Base-by-base conservation (phyloP, 169 alveolate genomes). In the Plasmodium ovale region DNA sequence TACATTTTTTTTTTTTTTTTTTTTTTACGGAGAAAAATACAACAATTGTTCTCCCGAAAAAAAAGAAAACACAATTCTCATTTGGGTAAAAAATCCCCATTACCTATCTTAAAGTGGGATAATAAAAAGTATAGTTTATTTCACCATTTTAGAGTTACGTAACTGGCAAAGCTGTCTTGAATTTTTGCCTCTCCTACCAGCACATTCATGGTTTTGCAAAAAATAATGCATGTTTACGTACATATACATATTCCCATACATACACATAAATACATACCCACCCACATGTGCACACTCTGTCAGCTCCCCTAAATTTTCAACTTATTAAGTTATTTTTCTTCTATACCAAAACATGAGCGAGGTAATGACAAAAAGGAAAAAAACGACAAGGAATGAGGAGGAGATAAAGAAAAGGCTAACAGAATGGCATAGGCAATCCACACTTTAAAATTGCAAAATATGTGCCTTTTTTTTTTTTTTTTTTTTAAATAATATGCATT, bases 281-380 rank as follows among this genome's bases (percentile, higher is more conserved):
- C 1, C 5, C 16, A 5, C 56, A 47, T 47, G 56, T 6, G 1
- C 1, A 47, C 12, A 47, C 12, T 47, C 16, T 47, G 56, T 7
- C 12, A 14, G 16, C 56, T 14, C 7, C 23, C 56, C 0, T 47
- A n/a, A 47, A n/a, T 3, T 47, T 2, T 47, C 21, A 54, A 7
- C 64, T 16, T 4, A 54, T 54, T 54, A n/a, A 54, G 64, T 19
- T 29, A 62, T 33, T 62, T 33, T 33, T n/a, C 27, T n/a, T 25
- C 16, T 62, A 62, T 62, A 62, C 14, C 23, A 14, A 14, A 62
- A 14, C 14, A 62, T 62, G 72, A 35, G 72, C n/a, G 72, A 62
- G 54, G 72, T 62, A 60, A 27, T 60, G 4, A 58, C n/a, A 19
- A 58, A 58, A 59, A 56, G 25, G 21, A n/a, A 2, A 44, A 47